Base-by-base conservation (phyloP, 2,329 filamentous ascomycete genomes). In the Verticillium isaacii region DNA sequence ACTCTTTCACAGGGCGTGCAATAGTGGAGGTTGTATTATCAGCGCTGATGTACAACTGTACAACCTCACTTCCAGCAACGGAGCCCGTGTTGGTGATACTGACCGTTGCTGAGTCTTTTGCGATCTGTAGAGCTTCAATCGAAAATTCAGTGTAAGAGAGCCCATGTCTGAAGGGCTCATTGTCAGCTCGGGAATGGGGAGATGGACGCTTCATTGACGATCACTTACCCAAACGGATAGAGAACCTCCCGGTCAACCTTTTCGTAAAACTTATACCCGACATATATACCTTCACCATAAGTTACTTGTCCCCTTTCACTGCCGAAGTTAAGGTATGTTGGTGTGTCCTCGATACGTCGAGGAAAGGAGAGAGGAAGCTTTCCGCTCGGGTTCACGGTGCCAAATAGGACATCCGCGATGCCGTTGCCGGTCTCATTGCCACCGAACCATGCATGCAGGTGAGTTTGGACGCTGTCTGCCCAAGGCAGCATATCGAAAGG, bases 41-140 rank as follows among this genome's bases (percentile, higher is more conserved):
- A n/a, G 89, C 83, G 6, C 83, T 82, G 1, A 92, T 62, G 63
- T 86, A 86, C 3, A 88, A 73, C 69, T 87, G 85, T 0, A 78
- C 80, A 2, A 86, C 73, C 66, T 87, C 84, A 6, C 79, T 74
- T 0, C 82, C 85, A 0, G 71, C 63, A 0, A 85, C 71, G 0
- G 69, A 66, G 1, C 91, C 91, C 0, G 80, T 83, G 68, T 95
- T 94, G 5, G 76, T 81, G 1, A 94, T 75, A 0, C 74, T 80
- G 19, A 91, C 80, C 0, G 80, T 80, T 41, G 83, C 88, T 0
- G 87, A 79, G 0, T 80, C 73, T 36, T 90, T 82, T 80, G 87
- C 93, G 0, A 93, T 66, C 0, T 66, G 64, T 1, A 86, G 68
- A 1, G 66, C 65, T 1, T 75, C 75, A 67, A 85, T 87, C 0